These are phyloP conservation scores for Metarhizium rileyi DNA, from an alignment of 2,329 filamentous ascomycete species.

Conservation along the genomic window DNA sequence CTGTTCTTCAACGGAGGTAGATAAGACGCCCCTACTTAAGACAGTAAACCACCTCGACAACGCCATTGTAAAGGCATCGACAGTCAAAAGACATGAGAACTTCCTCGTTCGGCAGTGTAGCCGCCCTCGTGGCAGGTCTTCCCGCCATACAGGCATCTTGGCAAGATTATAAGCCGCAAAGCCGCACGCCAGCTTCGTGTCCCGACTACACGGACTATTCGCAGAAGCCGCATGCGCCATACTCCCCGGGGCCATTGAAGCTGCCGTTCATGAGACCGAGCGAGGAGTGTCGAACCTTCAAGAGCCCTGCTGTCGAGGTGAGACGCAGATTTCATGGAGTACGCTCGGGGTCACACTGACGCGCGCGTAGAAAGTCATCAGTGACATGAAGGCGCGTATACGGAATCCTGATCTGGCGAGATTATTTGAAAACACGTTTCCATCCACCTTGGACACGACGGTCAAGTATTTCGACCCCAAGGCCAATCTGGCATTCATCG, in stretches of 20 bases:
- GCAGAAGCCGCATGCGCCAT: slow-evolving; percentile 13
- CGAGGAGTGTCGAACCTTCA: slow-evolving; percentile 18
- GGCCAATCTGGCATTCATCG: slow-evolving; percentile 62
- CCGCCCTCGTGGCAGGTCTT: background rate
- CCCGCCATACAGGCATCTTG: background rate
- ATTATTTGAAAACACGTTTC: slow-evolving; percentile 75
- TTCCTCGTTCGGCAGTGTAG: background rate
- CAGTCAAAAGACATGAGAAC: background rate
- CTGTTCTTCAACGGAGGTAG: too few species aligned
- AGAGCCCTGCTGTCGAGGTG: slow-evolving; percentile 18
- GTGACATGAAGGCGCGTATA: slow-evolving; percentile 29
- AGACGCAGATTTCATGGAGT: too few species aligned
- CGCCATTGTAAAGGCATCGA: background rate
- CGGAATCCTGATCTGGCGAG: slow-evolving; percentile 57
- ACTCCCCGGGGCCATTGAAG: slow-evolving; percentile 12
- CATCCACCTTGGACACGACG: slow-evolving; percentile 75
- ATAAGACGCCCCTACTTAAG: too few species aligned
- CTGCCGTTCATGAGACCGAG: slow-evolving; percentile 18
- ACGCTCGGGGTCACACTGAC: too few species aligned
- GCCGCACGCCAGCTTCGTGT: slow-evolving; percentile 13
- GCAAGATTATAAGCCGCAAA: background rate
- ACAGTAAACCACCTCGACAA: too few species aligned
- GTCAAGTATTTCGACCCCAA: slow-evolving; percentile 64
- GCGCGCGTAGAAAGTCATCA: slow-evolving; percentile 15
- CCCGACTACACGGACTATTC: slow-evolving; percentile 16